Evolutionary conservation across 257 asterid genomes (phyloP), one percentile per base, ranked within the genome.

Genomic region (Phtheirospermum japonicum): DNA sequence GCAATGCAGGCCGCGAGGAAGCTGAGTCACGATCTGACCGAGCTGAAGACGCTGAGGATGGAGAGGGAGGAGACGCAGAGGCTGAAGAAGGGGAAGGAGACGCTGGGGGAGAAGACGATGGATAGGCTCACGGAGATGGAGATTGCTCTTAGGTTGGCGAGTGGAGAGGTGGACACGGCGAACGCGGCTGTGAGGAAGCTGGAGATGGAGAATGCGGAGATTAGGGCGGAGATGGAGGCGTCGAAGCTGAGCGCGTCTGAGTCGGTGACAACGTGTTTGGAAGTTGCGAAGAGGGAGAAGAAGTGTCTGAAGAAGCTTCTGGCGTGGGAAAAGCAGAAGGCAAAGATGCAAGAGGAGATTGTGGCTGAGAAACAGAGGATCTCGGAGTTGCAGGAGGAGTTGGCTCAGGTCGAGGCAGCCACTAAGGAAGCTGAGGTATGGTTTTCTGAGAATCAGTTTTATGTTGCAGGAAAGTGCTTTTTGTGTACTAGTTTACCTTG

Each of bases 1-100:
- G 97, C 99, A 3, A 83, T 92, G 91, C 96, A 89, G 76, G 99
- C 99, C 59, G 99, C 99, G 10, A 79, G 91, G 59, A 92, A 85
- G 88, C 87, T 92, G 48, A 82, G 95, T 65, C 77, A 77, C 67
- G 99, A 92, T 76, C 80, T 89, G 76, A 92, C 89, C 0, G 99
- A 92, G 72, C 87, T 92, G 56, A 86, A 86, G 86, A 77, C 57
- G 73, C 56, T 92, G 79, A 83, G 93, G 80, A 85, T 84, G 85
- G 99, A 92, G 76, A 92, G 89, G 60, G 99, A 89, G 74, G 99
- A 89, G 71, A 83, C 80, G 8, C 90, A 76, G 74, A 68, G 85
- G 33, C 65, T 80, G 71, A 86, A 82, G 75, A 89, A 85, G 74
- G 97, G 95, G 54, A 89, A 86, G 66, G 90, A 76, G 71, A 70